Percentiles rank a stretch among this genome's conserved stretches.
phyloP scores from a whole-genome alignment of 306 rosid species.

The Dryas octopetala region DNA sequence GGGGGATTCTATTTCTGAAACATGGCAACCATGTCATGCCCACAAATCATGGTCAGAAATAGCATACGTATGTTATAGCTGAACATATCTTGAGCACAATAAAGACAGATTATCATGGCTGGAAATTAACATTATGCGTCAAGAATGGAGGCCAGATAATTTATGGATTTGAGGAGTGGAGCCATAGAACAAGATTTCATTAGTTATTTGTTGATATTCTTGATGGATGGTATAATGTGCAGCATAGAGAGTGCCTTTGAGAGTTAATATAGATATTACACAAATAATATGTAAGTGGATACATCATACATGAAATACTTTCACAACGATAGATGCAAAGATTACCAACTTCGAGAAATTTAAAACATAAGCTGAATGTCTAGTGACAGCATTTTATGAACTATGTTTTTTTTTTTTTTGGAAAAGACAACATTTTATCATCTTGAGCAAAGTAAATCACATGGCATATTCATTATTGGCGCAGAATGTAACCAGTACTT shows the following conservation, averaged over 20 bases:
- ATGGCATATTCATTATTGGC: slow-evolving; percentile 3
- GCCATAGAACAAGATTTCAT: background rate
- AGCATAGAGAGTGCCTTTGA: background rate
- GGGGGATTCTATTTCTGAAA: background rate
- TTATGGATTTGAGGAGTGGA: background rate
- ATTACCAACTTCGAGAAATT: background rate
- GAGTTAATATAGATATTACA: background rate
- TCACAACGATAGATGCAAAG: background rate
- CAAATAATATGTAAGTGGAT: background rate
- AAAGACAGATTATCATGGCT: background rate
- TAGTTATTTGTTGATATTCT: background rate
- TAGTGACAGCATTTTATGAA: background rate
- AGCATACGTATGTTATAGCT: background rate
- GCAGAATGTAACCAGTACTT: slow-evolving; percentile 25
- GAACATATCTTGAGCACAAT: background rate
- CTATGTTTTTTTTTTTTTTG: background rate
- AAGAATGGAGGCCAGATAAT: background rate
- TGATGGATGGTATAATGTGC: background rate
- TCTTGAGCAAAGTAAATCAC: background rate
- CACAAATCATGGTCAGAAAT: background rate
- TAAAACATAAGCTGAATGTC: background rate
- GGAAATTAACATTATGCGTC: background rate
- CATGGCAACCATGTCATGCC: background rate
- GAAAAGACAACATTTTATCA: background rate
- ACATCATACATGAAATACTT: background rate